Evolutionary conservation across 1,284 basidiomycete species (phyloP).

Genomic region (Cutaneotrichosporon spelunceum): DNA sequence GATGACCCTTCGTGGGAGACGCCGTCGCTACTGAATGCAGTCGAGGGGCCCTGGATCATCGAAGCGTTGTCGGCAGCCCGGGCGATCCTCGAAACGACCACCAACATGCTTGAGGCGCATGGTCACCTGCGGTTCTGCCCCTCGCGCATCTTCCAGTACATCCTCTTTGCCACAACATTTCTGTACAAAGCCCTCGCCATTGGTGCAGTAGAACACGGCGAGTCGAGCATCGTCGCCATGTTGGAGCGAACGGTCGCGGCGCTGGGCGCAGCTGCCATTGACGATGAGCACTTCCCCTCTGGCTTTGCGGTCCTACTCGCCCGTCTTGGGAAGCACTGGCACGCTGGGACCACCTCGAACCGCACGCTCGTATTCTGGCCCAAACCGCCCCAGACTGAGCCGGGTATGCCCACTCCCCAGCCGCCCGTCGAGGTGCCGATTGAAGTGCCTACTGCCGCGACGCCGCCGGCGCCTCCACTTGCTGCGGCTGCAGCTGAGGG

Average conservation of each 20-base stretch:
- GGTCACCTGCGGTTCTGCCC: constrained; percentile 19
- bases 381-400: background rate
- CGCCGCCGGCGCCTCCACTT: background rate
- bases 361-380: constrained; percentile 4
- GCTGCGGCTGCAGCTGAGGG: background rate
- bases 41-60: constrained; percentile 23
- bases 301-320: constrained; percentile 21
- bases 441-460: background rate
- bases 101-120: constrained; percentile 14
- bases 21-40: constrained; percentile 21
- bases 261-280: constrained; percentile 17
- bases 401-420: background rate
- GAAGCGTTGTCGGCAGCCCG: constrained; percentile 19
- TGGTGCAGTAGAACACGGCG: constrained; percentile 20
- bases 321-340: constrained; percentile 23
- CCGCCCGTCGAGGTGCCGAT: background rate
- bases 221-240: constrained; percentile 11
- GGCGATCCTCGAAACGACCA: constrained; percentile 15
- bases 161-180: constrained; percentile 24
- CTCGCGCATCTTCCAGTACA: constrained; percentile 19
- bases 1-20: constrained; percentile 18
- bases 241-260: constrained; percentile 15
- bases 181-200: constrained; percentile 23
- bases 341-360: background rate
- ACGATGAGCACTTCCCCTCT: constrained; percentile 19